Evolutionary conservation across 345 rosid genomes (phyloP).

Genomic region (Citrus cavaleriei): DNA sequence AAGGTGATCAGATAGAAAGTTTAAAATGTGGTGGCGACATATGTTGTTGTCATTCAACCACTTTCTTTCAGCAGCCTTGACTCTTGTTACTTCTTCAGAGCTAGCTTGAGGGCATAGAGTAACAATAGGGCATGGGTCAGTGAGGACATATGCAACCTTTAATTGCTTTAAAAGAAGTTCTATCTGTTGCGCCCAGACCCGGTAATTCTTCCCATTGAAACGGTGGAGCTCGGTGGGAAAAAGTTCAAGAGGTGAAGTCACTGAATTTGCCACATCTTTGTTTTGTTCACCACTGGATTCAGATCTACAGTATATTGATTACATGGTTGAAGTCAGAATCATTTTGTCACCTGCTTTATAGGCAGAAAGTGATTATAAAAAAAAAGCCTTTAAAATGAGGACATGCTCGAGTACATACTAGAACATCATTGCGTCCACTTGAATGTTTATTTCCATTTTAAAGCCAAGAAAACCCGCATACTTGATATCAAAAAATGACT

Average conservation of each 20-base stretch:
- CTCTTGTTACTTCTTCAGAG: slow-evolving; percentile 24
- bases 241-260: slow-evolving; percentile 23
- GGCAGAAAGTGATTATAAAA: neutral
- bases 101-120: slow-evolving; percentile 25
- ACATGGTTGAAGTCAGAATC: slow-evolving; percentile 24
- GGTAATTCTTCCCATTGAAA: slow-evolving; percentile 73
- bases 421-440: neutral
- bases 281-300: slow-evolving; percentile 17
- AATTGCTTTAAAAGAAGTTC: slow-evolving; percentile 63
- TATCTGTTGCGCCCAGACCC: slow-evolving; percentile 58
- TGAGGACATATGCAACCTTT: slow-evolving; percentile 57
- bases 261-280: slow-evolving; percentile 29
- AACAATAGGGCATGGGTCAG: slow-evolving; percentile 45
- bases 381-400: neutral
- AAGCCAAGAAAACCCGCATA: neutral
- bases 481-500: neutral
- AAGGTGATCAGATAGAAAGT: slow-evolving; percentile 61
- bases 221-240: slow-evolving; percentile 43
- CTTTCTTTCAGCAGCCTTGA: slow-evolving; percentile 37
- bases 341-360: neutral
- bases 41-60: slow-evolving; percentile 69
- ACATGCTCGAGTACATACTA: neutral
- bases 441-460: neutral
- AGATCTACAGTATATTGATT: slow-evolving; percentile 31
- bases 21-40: slow-evolving; percentile 62